Conservation (phyloP, 257 asterid species). For the Jacaranda copaia region DNA sequence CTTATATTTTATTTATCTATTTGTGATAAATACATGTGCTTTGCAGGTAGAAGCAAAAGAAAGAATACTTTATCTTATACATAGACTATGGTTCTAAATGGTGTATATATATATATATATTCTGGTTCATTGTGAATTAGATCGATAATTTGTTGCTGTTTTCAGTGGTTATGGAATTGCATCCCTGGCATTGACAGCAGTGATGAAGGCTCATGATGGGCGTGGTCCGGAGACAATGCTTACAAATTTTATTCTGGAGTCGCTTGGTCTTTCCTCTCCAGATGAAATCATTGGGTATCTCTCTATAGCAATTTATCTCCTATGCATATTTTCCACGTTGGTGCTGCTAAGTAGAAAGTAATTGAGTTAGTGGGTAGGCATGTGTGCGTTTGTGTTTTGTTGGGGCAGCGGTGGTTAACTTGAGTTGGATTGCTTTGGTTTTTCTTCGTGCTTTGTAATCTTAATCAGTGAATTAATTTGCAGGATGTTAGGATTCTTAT, state of each 20-base stretch:
- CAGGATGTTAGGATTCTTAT: constrained; percentile 14
- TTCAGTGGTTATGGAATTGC: constrained; percentile 98
- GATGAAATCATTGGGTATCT: constrained; percentile 93
- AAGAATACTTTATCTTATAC: constrained; percentile 7
- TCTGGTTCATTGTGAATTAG: constrained; percentile 3
- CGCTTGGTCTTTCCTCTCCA: constrained; percentile 85
- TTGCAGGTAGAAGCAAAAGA: background rate
- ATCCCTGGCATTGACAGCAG: constrained; percentile 88
- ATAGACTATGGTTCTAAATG: constrained; percentile 26
- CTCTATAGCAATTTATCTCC: constrained; percentile 15
- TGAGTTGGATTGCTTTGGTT: constrained; percentile 3
- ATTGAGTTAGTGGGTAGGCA: too few relatives aligned
- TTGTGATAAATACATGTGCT: background rate
- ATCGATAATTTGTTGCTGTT: constrained; percentile 29
- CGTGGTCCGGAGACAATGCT: constrained; percentile 89
- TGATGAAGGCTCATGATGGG: constrained; percentile 92
- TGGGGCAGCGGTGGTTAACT: constrained; percentile 18
- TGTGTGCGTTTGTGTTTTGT: too few relatives aligned
- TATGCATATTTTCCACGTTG: constrained; percentile 17
- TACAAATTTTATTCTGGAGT: constrained; percentile 62
- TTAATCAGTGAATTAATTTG: constrained; percentile 10
- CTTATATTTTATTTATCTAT: constrained; percentile 19
- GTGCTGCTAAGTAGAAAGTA: constrained; percentile 7
- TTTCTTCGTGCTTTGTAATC: background rate
- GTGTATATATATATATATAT: background rate